Percentiles rank a stretch among this genome's conserved stretches.
Evolutionary conservation across 78 protist species (phyloP).

Genomic region (Isochrysis galbana): DNA sequence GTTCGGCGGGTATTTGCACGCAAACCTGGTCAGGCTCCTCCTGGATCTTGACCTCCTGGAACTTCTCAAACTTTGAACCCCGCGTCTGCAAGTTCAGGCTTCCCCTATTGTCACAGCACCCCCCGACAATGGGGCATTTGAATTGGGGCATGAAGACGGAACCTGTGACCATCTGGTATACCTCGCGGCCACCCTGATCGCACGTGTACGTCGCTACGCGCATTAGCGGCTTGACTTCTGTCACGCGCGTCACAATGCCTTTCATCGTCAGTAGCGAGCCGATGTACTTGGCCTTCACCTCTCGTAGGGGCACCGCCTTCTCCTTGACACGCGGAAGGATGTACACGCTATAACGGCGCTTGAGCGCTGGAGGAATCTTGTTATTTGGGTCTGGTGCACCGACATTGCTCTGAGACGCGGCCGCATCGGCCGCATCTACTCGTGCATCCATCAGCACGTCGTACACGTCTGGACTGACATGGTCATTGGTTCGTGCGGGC

Average conservation of each 20-base stretch:
- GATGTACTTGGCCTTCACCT: neutral
- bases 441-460: neutral
- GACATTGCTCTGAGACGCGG: neutral
- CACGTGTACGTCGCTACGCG: constrained; percentile 95
- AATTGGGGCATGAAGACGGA: constrained; percentile 54
- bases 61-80: constrained; percentile 93
- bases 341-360: neutral
- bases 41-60: constrained; percentile 95
- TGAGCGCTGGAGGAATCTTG: neutral
- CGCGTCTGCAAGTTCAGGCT: constrained; percentile 85
- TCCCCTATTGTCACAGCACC: neutral
- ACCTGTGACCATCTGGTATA: constrained; percentile 80
- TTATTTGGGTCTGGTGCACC: neutral
- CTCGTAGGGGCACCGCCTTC: neutral
- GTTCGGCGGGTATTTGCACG: no score
- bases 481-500: neutral
- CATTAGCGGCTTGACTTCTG: constrained; percentile 90
- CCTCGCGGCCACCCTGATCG: constrained; percentile 85
- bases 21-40: constrained; percentile 76
- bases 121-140: constrained; percentile 41
- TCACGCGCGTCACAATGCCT: constrained; percentile 90
- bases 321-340: neutral
- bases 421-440: neutral
- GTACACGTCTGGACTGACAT: neutral
- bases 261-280: constrained; percentile 46